phyloP scores from a whole-genome alignment of 768 basidiomycete genomes.

The Gloeopeniophorella convolvens region DNA sequence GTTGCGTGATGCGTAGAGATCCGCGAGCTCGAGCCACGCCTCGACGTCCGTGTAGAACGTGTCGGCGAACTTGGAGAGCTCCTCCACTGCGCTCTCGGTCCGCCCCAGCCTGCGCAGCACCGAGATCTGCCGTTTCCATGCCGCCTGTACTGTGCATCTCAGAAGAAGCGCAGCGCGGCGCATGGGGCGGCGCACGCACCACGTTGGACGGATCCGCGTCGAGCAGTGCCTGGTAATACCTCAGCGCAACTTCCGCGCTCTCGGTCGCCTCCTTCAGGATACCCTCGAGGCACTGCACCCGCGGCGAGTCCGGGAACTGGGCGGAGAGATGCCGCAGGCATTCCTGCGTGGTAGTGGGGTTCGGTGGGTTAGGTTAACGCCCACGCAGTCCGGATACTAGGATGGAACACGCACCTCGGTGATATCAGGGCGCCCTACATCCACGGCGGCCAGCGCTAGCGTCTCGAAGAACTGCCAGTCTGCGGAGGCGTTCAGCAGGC shows the following conservation, averaged over 20 bases:
- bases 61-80: constrained; percentile 70
- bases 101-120: constrained; percentile 58
- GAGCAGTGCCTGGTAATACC: constrained; percentile 57
- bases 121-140: constrained; percentile 79
- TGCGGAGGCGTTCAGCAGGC: constrained; percentile 26
- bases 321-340: constrained; percentile 54
- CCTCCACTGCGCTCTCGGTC: constrained; percentile 59
- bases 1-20: constrained; percentile 67
- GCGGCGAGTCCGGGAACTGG: constrained; percentile 73
- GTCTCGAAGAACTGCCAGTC: constrained; percentile 83
- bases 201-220: constrained; percentile 61
- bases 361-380: neutral
- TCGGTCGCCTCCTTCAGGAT: constrained; percentile 71
- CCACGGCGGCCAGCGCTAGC: constrained; percentile 68
- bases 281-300: constrained; percentile 72
- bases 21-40: constrained; percentile 82
- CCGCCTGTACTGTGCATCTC: constrained; percentile 34
- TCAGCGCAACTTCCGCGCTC: constrained; percentile 46
- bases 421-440: constrained; percentile 62
- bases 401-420: constrained; percentile 54
- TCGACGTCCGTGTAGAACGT: constrained; percentile 86
- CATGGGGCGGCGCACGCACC: constrained; percentile 39
- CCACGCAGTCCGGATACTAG: neutral
- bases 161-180: neutral
- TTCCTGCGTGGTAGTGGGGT: constrained; percentile 45